A percentile compares a stretch with the other conserved stretches of the same genome.
phyloP scores from a whole-genome alignment of 129 eudicot genomes.

The Smallanthus sonchifolius region DNA sequence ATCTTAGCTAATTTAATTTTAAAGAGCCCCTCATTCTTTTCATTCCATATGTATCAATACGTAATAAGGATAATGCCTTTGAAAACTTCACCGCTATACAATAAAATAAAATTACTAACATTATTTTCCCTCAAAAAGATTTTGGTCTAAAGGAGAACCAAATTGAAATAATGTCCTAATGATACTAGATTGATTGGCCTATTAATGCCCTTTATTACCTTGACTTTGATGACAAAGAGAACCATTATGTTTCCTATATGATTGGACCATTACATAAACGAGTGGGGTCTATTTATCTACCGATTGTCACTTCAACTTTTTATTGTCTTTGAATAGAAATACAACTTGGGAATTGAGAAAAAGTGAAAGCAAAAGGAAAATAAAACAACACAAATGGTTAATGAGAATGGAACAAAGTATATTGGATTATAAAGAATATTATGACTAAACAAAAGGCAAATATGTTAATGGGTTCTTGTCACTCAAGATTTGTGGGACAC shows the following conservation, averaged over 20 bases:
- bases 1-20: too few species aligned
- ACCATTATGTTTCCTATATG: slow-evolving; percentile 30
- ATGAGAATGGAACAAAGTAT: slow-evolving; percentile 42
- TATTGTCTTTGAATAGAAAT: slow-evolving; percentile 21
- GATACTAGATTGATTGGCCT: slow-evolving; percentile 12
- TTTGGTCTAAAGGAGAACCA: slow-evolving; percentile 12
- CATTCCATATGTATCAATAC: too few species aligned
- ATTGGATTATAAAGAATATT: slow-evolving; percentile 32
- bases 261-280: slow-evolving; percentile 30
- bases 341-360: slow-evolving; percentile 25
- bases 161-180: slow-evolving; percentile 14
- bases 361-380: slow-evolving; percentile 20
- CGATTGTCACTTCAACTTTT: slow-evolving; percentile 32
- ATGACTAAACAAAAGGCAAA: slow-evolving; percentile 29
- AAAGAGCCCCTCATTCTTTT: too few species aligned
- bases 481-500: slow-evolving; percentile 36
- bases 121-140: background rate
- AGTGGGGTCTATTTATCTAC: slow-evolving; percentile 25
- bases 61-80: too few species aligned
- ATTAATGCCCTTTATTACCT: slow-evolving; percentile 17
- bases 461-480: slow-evolving; percentile 26
- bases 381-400: slow-evolving; percentile 23
- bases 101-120: background rate
- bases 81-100: too few species aligned
- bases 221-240: slow-evolving; percentile 32